phyloP scores from a whole-genome alignment of 2,329 filamentous ascomycete species.

The Lasiodiplodia sp. region DNA sequence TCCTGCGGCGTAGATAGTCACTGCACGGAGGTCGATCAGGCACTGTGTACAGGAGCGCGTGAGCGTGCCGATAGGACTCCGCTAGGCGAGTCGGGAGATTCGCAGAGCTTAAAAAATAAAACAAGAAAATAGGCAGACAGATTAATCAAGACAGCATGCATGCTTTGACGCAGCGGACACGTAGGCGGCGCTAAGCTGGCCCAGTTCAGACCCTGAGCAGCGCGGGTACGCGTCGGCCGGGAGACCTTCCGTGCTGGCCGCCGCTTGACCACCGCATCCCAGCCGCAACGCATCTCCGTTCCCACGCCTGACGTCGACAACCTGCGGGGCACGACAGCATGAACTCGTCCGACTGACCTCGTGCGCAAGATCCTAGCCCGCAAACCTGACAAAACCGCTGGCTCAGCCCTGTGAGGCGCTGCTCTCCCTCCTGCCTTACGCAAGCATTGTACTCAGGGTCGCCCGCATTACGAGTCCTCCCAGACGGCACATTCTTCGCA shows the following conservation, averaged over 20 bases:
- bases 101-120: conserved; percentile 9
- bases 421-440: conserved; percentile 10
- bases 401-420: conserved; percentile 22
- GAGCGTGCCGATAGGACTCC: background rate
- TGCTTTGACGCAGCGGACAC: conserved; percentile 4
- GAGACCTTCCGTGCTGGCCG: conserved; percentile 18
- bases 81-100: conserved; percentile 8
- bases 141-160: conserved; percentile 2
- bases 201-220: conserved; percentile 16
- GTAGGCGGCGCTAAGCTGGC: conserved; percentile 8
- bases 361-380: conserved; percentile 3
- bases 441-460: conserved; percentile 14
- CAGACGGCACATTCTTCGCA: conserved; percentile 22
- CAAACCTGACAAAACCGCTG: conserved; percentile 1
- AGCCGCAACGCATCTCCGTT: conserved; percentile 8
- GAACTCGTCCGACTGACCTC: conserved; percentile 9
- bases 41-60: background rate
- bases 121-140: background rate
- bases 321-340: conserved; percentile 20
- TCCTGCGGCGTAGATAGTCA: conserved; percentile 21
- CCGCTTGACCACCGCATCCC: conserved; percentile 17
- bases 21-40: conserved; percentile 20
- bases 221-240: conserved; percentile 18
- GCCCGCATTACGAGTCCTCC: conserved; percentile 21
- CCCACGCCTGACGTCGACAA: conserved; percentile 26